phyloP scores from a whole-genome alignment of 2,329 filamentous ascomycete genomes.

The Pseudodiploospora longispora region DNA sequence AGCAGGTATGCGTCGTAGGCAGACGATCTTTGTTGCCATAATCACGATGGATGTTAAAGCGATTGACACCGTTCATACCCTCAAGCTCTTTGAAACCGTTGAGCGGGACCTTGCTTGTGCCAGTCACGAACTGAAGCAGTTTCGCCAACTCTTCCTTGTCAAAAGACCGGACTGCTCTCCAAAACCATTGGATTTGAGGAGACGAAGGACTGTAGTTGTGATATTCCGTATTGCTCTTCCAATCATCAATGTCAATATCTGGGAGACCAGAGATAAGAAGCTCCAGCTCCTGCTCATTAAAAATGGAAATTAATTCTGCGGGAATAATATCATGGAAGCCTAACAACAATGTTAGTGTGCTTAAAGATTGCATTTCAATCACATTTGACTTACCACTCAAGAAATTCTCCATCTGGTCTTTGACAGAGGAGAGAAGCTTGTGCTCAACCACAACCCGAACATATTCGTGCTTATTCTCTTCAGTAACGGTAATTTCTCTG shows the following conservation, averaged over 20 bases:
- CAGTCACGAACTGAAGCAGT: conserved; percentile 93
- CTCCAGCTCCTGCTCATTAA: conserved; percentile 97
- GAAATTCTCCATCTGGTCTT: conserved; percentile 91
- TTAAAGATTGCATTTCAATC: background rate
- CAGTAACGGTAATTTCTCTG: conserved; percentile 85
- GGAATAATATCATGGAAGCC: conserved; percentile 98
- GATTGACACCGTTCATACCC: conserved; percentile 96
- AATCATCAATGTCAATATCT: conserved; percentile 96
- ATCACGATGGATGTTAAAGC: conserved; percentile 98
- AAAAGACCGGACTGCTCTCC: conserved; percentile 92
- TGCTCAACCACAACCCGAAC: conserved; percentile 92
- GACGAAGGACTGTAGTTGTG: conserved; percentile 95
- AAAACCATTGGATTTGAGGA: conserved; percentile 99
- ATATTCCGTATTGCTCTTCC: conserved; percentile 98
- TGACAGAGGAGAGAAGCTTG: conserved; percentile 82
- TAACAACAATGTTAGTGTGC: conserved; percentile 17
- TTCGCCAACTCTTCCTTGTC: conserved; percentile 99
- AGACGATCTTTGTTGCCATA: conserved; percentile 94
- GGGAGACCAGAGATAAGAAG: conserved; percentile 92
- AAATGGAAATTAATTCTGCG: conserved; percentile 87
- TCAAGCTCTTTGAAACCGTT: conserved; percentile 99
- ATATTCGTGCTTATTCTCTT: conserved; percentile 98
- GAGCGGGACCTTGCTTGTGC: conserved; percentile 94
- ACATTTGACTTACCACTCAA: conserved; percentile 54
- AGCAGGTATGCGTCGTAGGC: conserved; percentile 95